Evolutionary conservation across 2,329 filamentous ascomycete species (phyloP), one percentile per base, ranked within the genome.

Genomic region (Pseudopyrenochaeta lycopersici): DNA sequence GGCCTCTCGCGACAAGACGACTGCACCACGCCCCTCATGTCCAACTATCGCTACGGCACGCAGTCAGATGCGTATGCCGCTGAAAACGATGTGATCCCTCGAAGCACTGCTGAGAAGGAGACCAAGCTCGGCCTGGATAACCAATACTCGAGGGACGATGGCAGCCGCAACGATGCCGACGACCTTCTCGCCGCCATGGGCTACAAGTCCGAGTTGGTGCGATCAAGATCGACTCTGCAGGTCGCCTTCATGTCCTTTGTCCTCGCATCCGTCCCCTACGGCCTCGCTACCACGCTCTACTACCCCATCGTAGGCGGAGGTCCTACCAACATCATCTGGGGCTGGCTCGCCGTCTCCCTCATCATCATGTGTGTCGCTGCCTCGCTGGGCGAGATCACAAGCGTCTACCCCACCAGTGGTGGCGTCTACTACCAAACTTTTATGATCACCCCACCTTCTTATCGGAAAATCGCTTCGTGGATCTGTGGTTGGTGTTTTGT

Each of bases 391-490:
- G 89, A 92, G 77, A 90, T 92, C 68, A 90, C 88, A 54, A 89
- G 86, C 63, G 86, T 90, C 33, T 91, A 89, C 67, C 89, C 89
- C 18, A 91, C 88, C n/a, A 87, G 88, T 45, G 89, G 89, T 67
- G 89, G 89, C 71, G 89, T 91, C 48, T 92, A 92, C 78, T 91
- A 91, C 73, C 89, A 91, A 77, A 88, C 88, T 5, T 91, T 89
- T 70, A 90, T 91, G 85, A 83, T 92, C 12, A 83, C 89, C 0
- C 82, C 87, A 15, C 72, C 82, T 21, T 75, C 73, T 14, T 88
- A 84, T 77, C 86, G 88, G 47, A 84, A 82, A 36, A 77, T 89
- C 14, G 81, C 88, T 14, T 87, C 87, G 29, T 92, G 88, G 85
- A 85, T 90, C 44, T 89, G 87, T 61, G 89, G 89, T 55, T 92